Conservation (phyloP, 306 rosid genomes). For the Abrus precatorius region DNA sequence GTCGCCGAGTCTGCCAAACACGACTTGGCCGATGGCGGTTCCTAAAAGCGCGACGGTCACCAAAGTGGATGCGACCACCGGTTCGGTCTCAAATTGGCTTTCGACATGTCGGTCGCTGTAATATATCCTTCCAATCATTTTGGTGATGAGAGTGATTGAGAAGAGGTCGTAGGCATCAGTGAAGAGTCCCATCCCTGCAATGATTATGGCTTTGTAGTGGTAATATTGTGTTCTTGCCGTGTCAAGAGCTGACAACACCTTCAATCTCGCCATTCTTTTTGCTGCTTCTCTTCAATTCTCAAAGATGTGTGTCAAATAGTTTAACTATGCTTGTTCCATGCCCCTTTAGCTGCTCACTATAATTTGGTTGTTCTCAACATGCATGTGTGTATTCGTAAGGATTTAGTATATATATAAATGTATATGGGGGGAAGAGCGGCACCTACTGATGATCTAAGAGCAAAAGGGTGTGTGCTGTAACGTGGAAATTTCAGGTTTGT, state of each 20-base stretch:
- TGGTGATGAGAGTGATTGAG: slow-evolving; percentile 64
- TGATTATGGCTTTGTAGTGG: slow-evolving; percentile 84
- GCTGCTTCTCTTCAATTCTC: not conserved
- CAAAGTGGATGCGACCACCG: slow-evolving; percentile 45
- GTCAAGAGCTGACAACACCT: slow-evolving; percentile 78
- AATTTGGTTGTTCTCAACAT: not conserved
- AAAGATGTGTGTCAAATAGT: too few relatives aligned
- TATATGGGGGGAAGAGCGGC: not conserved
- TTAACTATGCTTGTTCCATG: not conserved
- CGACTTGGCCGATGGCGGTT: slow-evolving; percentile 66
- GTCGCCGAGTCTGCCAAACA: slow-evolving; percentile 75
- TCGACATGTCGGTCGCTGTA: slow-evolving; percentile 3
- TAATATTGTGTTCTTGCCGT: slow-evolving; percentile 73
- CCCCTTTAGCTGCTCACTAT: not conserved
- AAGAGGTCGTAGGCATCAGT: slow-evolving; percentile 82
- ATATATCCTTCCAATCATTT: slow-evolving; percentile 63
- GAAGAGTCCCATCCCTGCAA: slow-evolving; percentile 94
- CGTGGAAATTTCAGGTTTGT: not conserved
- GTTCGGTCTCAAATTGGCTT: not conserved
- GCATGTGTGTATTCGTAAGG: too few relatives aligned
- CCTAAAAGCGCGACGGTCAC: slow-evolving; percentile 63
- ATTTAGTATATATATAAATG: not conserved
- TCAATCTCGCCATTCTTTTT: slow-evolving; percentile 56
- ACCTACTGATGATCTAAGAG: not conserved
- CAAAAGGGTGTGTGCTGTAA: not conserved